phyloP scores from a whole-genome alignment of 192 early-diverging fungal species.

The Gigaspora rosea region DNA sequence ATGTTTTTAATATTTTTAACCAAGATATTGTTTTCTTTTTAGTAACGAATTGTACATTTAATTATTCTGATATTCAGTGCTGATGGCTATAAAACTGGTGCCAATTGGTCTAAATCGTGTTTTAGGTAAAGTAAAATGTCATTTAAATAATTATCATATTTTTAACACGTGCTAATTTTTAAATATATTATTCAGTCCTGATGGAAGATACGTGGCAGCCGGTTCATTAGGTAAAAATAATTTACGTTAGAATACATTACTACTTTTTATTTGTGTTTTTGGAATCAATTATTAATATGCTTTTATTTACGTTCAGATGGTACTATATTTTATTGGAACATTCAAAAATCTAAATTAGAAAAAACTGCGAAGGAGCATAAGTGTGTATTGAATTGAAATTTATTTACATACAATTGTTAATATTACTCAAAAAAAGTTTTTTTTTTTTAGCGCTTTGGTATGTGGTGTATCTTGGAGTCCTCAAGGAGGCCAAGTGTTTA shows the following conservation, averaged over 20 bases:
- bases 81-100: constrained; percentile 75
- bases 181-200: constrained; percentile 61
- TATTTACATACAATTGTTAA: neutral
- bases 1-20: constrained; percentile 28
- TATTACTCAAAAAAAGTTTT: neutral
- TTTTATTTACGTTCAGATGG: constrained; percentile 56
- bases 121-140: constrained; percentile 53
- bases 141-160: neutral
- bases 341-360: constrained; percentile 63
- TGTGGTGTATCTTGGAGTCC: constrained; percentile 74
- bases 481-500: constrained; percentile 60
- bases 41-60: neutral
- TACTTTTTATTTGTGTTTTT: too few species aligned
- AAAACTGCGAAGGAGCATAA: constrained; percentile 69
- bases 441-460: constrained; percentile 46
- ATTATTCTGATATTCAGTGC: constrained; percentile 42
- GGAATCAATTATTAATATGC: neutral
- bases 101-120: constrained; percentile 88
- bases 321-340: constrained; percentile 80
- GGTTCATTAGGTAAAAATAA: constrained; percentile 60
- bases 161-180: neutral
- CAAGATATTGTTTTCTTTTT: neutral
- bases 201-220: constrained; percentile 79
- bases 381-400: constrained; percentile 39
- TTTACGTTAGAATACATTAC: too few species aligned